phyloP scores from a whole-genome alignment of 129 eudicot species.

The Apium graveolens region DNA sequence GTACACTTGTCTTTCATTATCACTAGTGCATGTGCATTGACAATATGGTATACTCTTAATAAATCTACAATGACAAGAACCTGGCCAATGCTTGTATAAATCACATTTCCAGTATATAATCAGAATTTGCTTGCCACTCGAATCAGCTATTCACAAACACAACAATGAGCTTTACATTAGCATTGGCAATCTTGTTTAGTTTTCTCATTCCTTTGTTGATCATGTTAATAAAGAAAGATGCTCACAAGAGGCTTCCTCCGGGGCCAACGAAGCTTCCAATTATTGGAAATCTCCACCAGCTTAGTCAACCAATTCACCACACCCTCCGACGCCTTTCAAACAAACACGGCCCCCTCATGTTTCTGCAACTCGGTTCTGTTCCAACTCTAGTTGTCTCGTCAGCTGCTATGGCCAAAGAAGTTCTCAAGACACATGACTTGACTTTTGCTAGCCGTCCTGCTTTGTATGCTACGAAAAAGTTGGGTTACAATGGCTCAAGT shows the following conservation, averaged over 20 bases:
- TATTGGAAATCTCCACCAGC: slow-evolving; percentile 38
- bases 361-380: slow-evolving; percentile 16
- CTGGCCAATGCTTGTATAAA: neutral
- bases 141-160: neutral
- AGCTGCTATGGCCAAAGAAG: slow-evolving; percentile 18
- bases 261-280: slow-evolving; percentile 30
- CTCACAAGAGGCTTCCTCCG: slow-evolving; percentile 22
- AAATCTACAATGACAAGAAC: neutral
- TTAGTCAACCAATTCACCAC: slow-evolving; percentile 16
- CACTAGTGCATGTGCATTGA: neutral
- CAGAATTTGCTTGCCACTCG: neutral
- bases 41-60: no score
- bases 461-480: neutral
- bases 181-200: neutral
- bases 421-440: slow-evolving; percentile 26
- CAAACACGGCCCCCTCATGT: slow-evolving; percentile 29
- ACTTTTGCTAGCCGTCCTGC: slow-evolving; percentile 17
- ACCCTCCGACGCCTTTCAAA: slow-evolving; percentile 24
- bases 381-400: slow-evolving; percentile 29
- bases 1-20: neutral
- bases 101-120: neutral
- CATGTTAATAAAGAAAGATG: neutral
- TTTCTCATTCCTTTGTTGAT: neutral
- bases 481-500: slow-evolving; percentile 14
- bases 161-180: neutral